phyloP scores from a whole-genome alignment of 805 yeast genomes.

The Sungouiella blattae region DNA sequence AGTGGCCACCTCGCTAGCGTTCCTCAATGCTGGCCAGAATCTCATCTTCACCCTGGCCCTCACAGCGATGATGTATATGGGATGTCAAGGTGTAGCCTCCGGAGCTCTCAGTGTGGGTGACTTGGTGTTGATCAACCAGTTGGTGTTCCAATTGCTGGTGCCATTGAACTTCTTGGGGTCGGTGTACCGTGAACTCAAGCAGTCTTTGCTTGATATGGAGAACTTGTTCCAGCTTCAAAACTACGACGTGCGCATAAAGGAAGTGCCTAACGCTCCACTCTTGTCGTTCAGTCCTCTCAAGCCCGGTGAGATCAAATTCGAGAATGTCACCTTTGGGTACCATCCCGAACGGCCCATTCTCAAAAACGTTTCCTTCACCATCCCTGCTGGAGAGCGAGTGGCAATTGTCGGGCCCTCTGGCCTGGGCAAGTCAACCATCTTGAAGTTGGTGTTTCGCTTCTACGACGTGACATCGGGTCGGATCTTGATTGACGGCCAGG shows the following conservation, averaged over 20 bases:
- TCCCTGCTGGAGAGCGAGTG: conserved; percentile 87
- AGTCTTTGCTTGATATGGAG: conserved; percentile 93
- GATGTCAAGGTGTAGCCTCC: conserved; percentile 84
- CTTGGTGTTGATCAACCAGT: conserved; percentile 87
- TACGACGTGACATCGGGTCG: conserved; percentile 80
- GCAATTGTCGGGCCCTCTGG: conserved; percentile 98
- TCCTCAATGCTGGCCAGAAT: conserved; percentile 75
- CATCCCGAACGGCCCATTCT: conserved; percentile 85
- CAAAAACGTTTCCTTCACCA: conserved; percentile 72
- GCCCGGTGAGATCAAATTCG: conserved; percentile 81
- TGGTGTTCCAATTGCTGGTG: conserved; percentile 92
- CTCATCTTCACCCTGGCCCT: conserved; percentile 81
- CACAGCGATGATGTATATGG: conserved; percentile 98
- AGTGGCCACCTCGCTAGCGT: conserved; percentile 82
- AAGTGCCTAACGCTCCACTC: conserved; percentile 60
- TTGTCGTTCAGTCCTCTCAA: conserved; percentile 40
- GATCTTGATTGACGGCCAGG: conserved; percentile 84
- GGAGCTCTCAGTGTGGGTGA: conserved; percentile 91
- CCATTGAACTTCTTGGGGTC: conserved; percentile 94
- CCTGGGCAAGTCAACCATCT: conserved; percentile 88
- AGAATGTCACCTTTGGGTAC: conserved; percentile 90
- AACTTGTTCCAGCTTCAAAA: conserved; percentile 82
- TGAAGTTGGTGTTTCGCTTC: conserved; percentile 81
- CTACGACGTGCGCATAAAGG: conserved; percentile 63
- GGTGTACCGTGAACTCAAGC: conserved; percentile 91